A percentile compares a stretch with the other conserved stretches of the same genome.
Evolutionary conservation across 257 asterid genomes (phyloP).

Genomic region (Nyctanthes arbortristis): DNA sequence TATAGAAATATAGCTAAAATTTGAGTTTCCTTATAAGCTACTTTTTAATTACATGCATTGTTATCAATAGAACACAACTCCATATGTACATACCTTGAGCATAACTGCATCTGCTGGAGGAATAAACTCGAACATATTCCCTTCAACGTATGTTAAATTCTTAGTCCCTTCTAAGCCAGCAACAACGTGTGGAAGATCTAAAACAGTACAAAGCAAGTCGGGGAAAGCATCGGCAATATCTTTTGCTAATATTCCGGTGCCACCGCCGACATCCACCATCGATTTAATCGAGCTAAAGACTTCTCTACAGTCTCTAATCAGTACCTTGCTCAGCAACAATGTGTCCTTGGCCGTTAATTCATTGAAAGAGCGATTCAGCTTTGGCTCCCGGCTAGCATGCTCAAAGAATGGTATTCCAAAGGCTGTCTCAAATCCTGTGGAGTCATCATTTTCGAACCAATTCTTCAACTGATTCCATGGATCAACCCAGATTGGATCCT

Average conservation of each 20-base stretch:
- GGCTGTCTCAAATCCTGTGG: constrained; percentile 9
- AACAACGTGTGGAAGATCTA: too few species aligned
- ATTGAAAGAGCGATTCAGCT: too few species aligned
- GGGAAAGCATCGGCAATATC: neutral
- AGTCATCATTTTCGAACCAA: constrained; percentile 19
- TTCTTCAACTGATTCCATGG: neutral
- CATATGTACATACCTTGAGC: too few species aligned
- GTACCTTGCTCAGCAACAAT: neutral
- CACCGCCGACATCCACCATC: constrained; percentile 13
- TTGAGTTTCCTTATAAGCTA: too few species aligned
- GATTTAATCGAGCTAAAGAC: neutral
- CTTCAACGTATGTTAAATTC: too few species aligned
- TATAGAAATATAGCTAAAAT: too few species aligned
- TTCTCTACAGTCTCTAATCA: neutral
- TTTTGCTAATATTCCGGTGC: neutral
- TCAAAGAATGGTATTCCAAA: constrained; percentile 9
- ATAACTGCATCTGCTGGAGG: too few species aligned
- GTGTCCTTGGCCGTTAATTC: constrained; percentile 11
- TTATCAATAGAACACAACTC: too few species aligned
- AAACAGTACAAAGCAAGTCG: neutral
- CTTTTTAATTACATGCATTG: too few species aligned
- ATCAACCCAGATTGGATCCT: too few species aligned
- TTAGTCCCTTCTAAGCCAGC: too few species aligned
- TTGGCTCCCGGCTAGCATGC: neutral
- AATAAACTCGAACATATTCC: too few species aligned